Base-by-base conservation (phyloP, 208 protist species). In the Trypanosoma mega region DNA sequence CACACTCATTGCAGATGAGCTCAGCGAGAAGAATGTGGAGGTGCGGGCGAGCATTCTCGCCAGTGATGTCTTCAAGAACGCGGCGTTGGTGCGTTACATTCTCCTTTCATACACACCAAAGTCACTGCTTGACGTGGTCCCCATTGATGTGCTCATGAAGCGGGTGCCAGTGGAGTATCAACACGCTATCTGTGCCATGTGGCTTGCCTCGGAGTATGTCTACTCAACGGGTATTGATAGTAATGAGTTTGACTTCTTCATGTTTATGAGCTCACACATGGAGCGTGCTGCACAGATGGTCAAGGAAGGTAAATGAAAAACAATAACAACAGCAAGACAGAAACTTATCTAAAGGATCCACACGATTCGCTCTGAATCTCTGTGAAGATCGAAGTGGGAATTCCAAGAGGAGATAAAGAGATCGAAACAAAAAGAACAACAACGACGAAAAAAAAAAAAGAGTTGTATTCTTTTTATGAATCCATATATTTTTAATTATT, bases 81-180 rank as follows among this genome's bases (percentile, higher is more conserved):
- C 79, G 43, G 43, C 79, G 0, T 74, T 97, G 12, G 75, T 91
- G 21, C 74, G 75, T 48, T 88, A 90, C 65, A 66, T 94, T 57
- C 57, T 97, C 49, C 36, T 63, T n/a, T 26, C 75, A 31, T 90
- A 93, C 66, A 80, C 79, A 24, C 93, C 87, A 21, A 79, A 87
- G 68, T 80, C 76, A n/a, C 72, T 97, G 24, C 63, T 94, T 47
- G 66, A 81, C 51, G 68, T 93, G 39, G 73, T 97, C 12, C 76
- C 87, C 29, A 49, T 98, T 18, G 87, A 98, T 39, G 62, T 69
- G 24, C 71, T 98, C 48, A 68, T 95, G 53, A 27, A 96, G 73
- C 86, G 93, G 41, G 90, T 98, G 23, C 96, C 95, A 27, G 72
- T 88, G 48, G 81, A 72, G 49, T 98, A 98, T 71, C 85, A 97